These are phyloP conservation scores for Rhodosporidiobolus odoratus DNA, from an alignment of 768 basidiomycete species.

Conservation along the genomic window DNA sequence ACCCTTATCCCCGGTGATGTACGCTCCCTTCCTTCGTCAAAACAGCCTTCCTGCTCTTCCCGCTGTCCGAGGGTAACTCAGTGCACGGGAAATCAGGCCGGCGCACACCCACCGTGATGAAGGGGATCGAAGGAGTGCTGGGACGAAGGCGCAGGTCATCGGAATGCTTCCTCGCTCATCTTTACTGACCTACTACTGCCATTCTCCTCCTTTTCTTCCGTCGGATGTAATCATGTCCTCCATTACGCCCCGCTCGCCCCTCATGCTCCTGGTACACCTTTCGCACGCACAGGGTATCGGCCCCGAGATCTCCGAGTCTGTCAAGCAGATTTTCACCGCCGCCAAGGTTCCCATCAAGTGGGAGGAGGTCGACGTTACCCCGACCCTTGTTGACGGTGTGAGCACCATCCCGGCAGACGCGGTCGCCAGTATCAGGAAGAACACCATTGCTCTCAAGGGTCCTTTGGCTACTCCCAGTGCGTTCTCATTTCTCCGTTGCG, in stretches of 20 bases:
- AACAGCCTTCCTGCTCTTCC: too few species aligned
- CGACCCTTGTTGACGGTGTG: conserved; percentile 88
- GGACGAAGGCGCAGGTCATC: too few species aligned
- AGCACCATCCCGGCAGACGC: conserved; percentile 91
- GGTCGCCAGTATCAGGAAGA: conserved; percentile 85
- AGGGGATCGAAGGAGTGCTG: too few species aligned
- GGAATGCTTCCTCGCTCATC: neutral
- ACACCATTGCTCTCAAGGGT: conserved; percentile 96
- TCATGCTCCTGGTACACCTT: neutral
- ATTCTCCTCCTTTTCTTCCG: neutral
- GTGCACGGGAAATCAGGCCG: too few species aligned
- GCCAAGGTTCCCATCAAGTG: conserved; percentile 94
- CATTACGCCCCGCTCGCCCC: conserved; percentile 4
- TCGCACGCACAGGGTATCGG: conserved; percentile 71
- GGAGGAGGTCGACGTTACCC: conserved; percentile 98
- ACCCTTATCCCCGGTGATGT: conserved; percentile 96
- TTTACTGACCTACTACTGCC: neutral
- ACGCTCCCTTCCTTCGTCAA: conserved; percentile 38
- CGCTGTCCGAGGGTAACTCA: neutral
- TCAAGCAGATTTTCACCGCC: conserved; percentile 85
- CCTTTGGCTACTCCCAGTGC: conserved; percentile 89
- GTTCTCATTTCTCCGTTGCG: neutral
- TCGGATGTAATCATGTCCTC: neutral
- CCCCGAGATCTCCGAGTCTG: conserved; percentile 93
- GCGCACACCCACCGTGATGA: too few species aligned